Evolutionary conservation across 2,329 filamentous ascomycete genomes (phyloP), one percentile per base, ranked within the genome.

Genomic region (Penicillium sp.): DNA sequence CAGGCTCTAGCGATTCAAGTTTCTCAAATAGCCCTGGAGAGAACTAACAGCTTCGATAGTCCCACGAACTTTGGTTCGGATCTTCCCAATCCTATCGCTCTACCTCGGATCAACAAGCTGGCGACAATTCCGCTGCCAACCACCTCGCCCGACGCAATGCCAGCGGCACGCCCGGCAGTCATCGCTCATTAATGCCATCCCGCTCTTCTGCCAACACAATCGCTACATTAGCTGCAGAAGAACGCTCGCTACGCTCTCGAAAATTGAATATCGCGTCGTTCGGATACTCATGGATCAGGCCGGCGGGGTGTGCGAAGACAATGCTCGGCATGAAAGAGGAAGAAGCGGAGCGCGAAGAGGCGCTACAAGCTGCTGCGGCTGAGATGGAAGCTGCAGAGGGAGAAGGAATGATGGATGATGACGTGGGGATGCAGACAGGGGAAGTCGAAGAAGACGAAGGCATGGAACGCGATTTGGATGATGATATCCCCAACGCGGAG

Each of bases 241-340:
- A 97, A 76, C 83, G 86, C 59, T 83, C 86, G 57, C 82, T 95
- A 62, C 84, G 87, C 53, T 83, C 88, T 9, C 90, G 93, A 46
- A 91, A 92, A 68, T 78, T 85, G 47, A 91, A 93, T 64, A 88
- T 97, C 31, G 85, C 89, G 47, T 90, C 92, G 68, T 97, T 95
- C 70, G 94, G 94, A 59, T 89, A 87, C 63, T 84, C 84, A 44
- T 99, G 94, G 94, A 87, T 99, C 55, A 90, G 89, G 57, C 94
- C 94, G 0, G 92, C 91, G 0, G 94, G 93, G 8, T 83, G 96
- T 54, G 74, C 86, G 56, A 99, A 97, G 80, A 96, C 93, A 1
- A 85, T 96, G 58, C 88, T 95, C 70, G 92, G 95, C 61, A 85
- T 92, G 76, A 87, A 89, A 41, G 94, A 99, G 75, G 94, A 99